phyloP scores from a whole-genome alignment of 345 rosid genomes.

The Abelmoschus esculentus region DNA sequence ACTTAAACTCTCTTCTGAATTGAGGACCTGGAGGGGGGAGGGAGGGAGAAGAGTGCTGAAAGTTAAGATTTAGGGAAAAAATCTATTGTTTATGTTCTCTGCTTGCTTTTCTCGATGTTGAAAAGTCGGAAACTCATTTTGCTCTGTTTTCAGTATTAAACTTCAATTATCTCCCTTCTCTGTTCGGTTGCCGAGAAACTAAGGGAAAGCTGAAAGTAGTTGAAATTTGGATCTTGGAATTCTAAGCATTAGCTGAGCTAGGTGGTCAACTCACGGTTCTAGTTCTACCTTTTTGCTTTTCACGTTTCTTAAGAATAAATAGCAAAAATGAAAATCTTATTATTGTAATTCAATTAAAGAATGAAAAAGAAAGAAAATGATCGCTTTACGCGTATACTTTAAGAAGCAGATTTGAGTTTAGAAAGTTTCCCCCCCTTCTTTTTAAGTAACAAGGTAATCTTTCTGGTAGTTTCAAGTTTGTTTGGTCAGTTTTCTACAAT shows the following conservation, averaged over 20 bases:
- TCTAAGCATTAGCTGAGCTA: constrained; percentile 4
- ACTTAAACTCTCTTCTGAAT: neutral
- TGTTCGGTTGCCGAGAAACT: constrained; percentile 15
- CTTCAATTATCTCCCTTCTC: neutral
- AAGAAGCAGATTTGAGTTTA: constrained; percentile 3
- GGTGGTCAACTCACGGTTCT: neutral
- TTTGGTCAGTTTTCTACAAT: constrained; percentile 4
- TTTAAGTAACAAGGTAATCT: neutral
- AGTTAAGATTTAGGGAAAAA: neutral
- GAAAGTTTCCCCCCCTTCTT: neutral
- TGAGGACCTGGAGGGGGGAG: neutral
- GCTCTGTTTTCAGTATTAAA: neutral
- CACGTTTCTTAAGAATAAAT: neutral
- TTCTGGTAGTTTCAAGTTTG: neutral
- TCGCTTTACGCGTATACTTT: neutral
- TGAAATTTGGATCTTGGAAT: constrained; percentile 20
- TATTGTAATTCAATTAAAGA: neutral
- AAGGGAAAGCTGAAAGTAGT: constrained; percentile 5
- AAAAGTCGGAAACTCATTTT: neutral
- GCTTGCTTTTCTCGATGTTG: neutral
- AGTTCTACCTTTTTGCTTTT: neutral
- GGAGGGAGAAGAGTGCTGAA: neutral
- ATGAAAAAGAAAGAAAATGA: neutral
- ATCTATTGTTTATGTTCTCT: neutral
- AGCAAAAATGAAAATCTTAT: neutral